A percentile compares a stretch with the other conserved stretches of the same genome.
These are phyloP conservation scores for Colletotrichum orchidophilum DNA, from an alignment of 2,329 filamentous ascomycete genomes.

Conservation along the genomic window DNA sequence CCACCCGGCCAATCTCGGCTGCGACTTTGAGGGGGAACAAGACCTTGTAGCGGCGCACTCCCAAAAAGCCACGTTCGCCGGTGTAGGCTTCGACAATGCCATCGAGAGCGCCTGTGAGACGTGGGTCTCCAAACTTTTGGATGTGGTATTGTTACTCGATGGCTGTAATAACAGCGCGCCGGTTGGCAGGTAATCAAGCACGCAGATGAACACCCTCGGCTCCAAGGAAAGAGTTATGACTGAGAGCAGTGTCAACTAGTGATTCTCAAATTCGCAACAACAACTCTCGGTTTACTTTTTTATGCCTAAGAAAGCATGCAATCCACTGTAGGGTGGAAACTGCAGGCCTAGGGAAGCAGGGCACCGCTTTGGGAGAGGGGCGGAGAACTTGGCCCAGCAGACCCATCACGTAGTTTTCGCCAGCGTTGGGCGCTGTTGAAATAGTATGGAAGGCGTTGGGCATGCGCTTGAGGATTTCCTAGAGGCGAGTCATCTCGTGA, in stretches of 20 bases:
- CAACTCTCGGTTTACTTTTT: slow-evolving; percentile 44
- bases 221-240: slow-evolving; percentile 61
- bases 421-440: slow-evolving; percentile 60
- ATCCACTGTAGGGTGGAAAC: slow-evolving; percentile 62
- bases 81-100: slow-evolving; percentile 65
- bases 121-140: slow-evolving; percentile 55
- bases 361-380: slow-evolving; percentile 58
- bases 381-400: slow-evolving; percentile 60
- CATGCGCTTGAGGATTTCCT: slow-evolving; percentile 63
- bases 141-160: slow-evolving; percentile 64
- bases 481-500: slow-evolving; percentile 59
- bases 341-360: slow-evolving; percentile 61
- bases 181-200: slow-evolving; percentile 63
- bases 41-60: slow-evolving; percentile 64
- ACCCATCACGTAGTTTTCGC: slow-evolving; percentile 61
- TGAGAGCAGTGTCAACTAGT: neutral
- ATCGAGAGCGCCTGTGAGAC: slow-evolving; percentile 61
- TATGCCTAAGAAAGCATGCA: slow-evolving; percentile 64
- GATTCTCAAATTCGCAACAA: too few relatives aligned
- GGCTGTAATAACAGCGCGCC: slow-evolving; percentile 63
- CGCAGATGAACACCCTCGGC: slow-evolving; percentile 61
- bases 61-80: slow-evolving; percentile 65
- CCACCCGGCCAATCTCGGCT: slow-evolving; percentile 61
- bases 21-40: slow-evolving; percentile 65
- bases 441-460: slow-evolving; percentile 64